These are phyloP conservation scores for Tubosaeta sp. DNA, from an alignment of 768 basidiomycete species.

Conservation along the genomic window DNA sequence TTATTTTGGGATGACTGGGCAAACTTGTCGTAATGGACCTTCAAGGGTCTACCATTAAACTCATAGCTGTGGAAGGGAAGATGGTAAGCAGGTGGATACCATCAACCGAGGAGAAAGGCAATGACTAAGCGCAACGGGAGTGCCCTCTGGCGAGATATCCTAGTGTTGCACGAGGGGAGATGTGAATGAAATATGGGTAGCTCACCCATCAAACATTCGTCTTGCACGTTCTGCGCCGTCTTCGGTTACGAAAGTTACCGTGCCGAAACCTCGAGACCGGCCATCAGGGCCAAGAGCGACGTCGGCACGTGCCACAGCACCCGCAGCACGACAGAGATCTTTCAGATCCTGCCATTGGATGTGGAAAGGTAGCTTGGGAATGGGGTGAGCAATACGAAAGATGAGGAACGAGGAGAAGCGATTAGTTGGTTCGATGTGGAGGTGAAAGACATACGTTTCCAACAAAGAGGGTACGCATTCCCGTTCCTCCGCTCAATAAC, in stretches of 20 bases:
- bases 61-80: slow-evolving; percentile 56
- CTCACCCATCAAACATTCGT: slow-evolving; percentile 86
- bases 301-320: slow-evolving; percentile 86
- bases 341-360: slow-evolving; percentile 99
- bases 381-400: slow-evolving; percentile 13
- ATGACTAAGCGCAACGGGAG: background rate
- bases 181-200: slow-evolving; percentile 9
- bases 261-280: slow-evolving; percentile 89
- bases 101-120: background rate
- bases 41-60: slow-evolving; percentile 79
- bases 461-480: slow-evolving; percentile 69
- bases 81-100: slow-evolving; percentile 6
- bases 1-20: slow-evolving; percentile 36
- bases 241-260: slow-evolving; percentile 81
- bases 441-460: slow-evolving; percentile 65
- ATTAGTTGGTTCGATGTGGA: slow-evolving; percentile 6
- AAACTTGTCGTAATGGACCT: slow-evolving; percentile 91
- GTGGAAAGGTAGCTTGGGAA: slow-evolving; percentile 79
- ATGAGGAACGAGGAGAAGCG: background rate
- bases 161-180: background rate
- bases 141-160: background rate
- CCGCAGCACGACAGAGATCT: slow-evolving; percentile 89
- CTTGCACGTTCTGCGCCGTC: slow-evolving; percentile 82
- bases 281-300: slow-evolving; percentile 86
- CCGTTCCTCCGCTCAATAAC: slow-evolving; percentile 26